Base-by-base conservation (phyloP, 106 monocot genomes). In the Phalaenopsis equestris region DNA sequence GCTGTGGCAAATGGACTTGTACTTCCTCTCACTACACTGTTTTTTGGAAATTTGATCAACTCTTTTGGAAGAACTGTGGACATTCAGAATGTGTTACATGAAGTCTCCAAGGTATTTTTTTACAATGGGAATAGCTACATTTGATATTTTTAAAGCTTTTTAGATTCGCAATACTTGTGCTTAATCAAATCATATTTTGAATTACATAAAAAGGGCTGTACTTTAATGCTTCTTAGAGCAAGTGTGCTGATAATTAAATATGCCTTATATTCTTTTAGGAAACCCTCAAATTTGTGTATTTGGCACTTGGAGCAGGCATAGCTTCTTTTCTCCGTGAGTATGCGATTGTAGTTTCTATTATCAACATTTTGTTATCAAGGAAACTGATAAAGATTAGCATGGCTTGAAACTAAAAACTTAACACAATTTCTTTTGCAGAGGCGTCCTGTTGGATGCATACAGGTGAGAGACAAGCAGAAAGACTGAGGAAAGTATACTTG, bases 301-400 rank as follows among this genome's bases (percentile, higher is more conserved):
- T 92, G 84, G 91, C 83, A 5, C 10, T 87, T 15, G 89, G 80
- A 48, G 14, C 87, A 10, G 89, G 87, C 10, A 46, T 87, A 8
- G 89, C 84, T 52, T 61, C 87, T 19, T 87, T 84, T 75, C 67
- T 92, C 24, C 91, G 91, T 92, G 76, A 87, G 91, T 80, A 56
- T 11, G 47, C 12, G 46, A 67, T 16, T 41, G 19, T 19, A 43
- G 19, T n/a, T 42, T 74, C 19, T 74, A 8, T 43, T 3, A 43
- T 18, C 42, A 17, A 45, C 52, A 70, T 38, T 70, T 37, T 52
- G 14, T 52, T 14, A 52, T 52, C 52, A 3, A 45, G 43, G 5
- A 45, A 52, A 52, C 12, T 70, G 39, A 39, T 6, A 70, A 43
- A 11, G 43, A 74, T 45, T 15, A 74, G 14, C n/a, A 74, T 19